A percentile compares a stretch with the other conserved stretches of the same genome.
phyloP scores from a whole-genome alignment of 2,329 filamentous ascomycete species.

The Canariomyces notabilis region DNA sequence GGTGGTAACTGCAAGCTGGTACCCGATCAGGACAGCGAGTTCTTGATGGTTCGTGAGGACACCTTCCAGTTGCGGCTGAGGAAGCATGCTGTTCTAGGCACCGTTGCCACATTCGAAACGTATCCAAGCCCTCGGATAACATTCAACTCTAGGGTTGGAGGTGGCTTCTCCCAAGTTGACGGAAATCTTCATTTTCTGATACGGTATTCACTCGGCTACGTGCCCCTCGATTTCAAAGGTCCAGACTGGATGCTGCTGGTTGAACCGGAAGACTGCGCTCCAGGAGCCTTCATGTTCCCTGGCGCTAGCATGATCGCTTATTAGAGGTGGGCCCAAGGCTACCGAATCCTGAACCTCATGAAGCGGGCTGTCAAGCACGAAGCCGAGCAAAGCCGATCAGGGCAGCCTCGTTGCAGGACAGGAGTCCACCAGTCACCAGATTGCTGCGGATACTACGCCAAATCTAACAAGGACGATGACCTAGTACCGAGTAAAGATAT shows the following conservation, averaged over 20 bases:
- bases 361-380: not conserved
- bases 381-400: not conserved
- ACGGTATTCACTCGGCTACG: not conserved
- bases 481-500: not conserved
- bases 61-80: not conserved
- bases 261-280: not conserved
- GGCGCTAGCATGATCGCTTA: not conserved
- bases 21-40: not conserved
- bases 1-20: not conserved
- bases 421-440: not conserved
- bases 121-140: not conserved
- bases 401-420: conserved; percentile 1
- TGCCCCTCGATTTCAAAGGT: not conserved
- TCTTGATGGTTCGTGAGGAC: not conserved
- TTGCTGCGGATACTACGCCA: not conserved
- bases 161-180: not conserved
- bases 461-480: not conserved
- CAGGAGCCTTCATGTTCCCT: not conserved
- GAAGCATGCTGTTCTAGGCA: not conserved
- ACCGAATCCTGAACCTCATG: not conserved
- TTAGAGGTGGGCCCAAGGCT: not conserved
- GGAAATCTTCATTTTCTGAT: conserved; percentile 1
- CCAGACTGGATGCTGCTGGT: not conserved
- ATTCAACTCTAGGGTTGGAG: not conserved
- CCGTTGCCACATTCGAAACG: not conserved